Evolutionary conservation across 345 rosid species (phyloP).

Genomic region (Linum trigynum): DNA sequence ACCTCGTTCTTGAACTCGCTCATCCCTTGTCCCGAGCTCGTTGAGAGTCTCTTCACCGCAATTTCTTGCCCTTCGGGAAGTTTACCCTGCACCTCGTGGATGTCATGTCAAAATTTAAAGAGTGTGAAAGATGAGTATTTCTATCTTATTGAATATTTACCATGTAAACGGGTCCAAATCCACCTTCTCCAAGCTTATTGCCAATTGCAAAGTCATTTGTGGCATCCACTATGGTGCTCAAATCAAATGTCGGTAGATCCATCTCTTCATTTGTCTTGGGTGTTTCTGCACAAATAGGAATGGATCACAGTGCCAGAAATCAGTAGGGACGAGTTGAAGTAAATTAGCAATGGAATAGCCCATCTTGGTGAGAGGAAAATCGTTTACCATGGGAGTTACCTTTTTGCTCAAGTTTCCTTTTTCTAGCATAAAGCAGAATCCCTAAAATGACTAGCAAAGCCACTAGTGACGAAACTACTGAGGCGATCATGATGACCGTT

Average conservation of each 20-base stretch:
- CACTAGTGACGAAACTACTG: not conserved
- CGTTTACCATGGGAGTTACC: not conserved
- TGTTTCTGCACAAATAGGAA: not conserved
- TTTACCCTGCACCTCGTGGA: not conserved
- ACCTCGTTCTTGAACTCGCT: conserved; percentile 2
- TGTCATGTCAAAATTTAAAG: no score
- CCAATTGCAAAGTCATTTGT: not conserved
- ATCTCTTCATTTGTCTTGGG: not conserved
- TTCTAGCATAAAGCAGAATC: not conserved
- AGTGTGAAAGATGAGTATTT: no score
- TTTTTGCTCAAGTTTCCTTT: not conserved
- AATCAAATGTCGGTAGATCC: not conserved
- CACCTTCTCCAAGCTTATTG: conserved; percentile 2
- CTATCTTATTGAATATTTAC: not conserved
- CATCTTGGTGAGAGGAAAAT: no score
- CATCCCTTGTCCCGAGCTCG: not conserved
- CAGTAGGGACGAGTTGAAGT: no score
- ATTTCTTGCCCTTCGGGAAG: not conserved
- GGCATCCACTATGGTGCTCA: not conserved
- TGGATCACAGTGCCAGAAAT: not conserved
- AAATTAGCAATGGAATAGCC: no score
- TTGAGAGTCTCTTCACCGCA: conserved; percentile 1
- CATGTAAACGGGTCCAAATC: conserved; percentile 1
- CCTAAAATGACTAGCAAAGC: not conserved
- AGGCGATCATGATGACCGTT: not conserved